Evolutionary conservation across 176 grass and related monocot species (phyloP).

Genomic region (Carex scoparia): DNA sequence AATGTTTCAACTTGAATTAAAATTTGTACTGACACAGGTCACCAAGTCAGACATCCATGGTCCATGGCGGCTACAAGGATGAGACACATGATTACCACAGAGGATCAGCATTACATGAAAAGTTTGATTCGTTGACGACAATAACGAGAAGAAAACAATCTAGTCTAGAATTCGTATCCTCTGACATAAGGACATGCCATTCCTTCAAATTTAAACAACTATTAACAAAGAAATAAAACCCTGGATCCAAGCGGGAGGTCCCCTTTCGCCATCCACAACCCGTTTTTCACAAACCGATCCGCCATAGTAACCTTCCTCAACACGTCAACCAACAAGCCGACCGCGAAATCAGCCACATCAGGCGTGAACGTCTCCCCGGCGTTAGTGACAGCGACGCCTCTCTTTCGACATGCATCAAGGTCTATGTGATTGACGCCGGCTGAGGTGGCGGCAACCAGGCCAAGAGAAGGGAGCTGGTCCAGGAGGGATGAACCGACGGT

Average conservation of each 20-base stretch:
- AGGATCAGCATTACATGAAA: too few species aligned
- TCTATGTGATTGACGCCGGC: slow-evolving; percentile 35
- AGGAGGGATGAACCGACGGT: slow-evolving; percentile 13
- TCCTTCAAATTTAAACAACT: neutral
- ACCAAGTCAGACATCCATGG: too few species aligned
- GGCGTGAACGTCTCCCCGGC: slow-evolving; percentile 23
- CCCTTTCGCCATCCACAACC: slow-evolving; percentile 18
- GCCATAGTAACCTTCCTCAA: slow-evolving; percentile 24
- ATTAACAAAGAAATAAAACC: neutral
- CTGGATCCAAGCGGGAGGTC: slow-evolving; percentile 29
- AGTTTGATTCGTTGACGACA: too few species aligned
- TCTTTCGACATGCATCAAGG: slow-evolving; percentile 31
- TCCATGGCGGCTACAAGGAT: too few species aligned
- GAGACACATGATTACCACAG: too few species aligned
- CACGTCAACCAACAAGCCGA: slow-evolving; percentile 33
- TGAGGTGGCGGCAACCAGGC: slow-evolving; percentile 16
- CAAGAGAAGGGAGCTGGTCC: slow-evolving; percentile 27
- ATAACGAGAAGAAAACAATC: too few species aligned
- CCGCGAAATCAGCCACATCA: slow-evolving; percentile 35
- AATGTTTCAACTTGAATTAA: too few species aligned
- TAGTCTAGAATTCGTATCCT: too few species aligned
- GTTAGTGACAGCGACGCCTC: slow-evolving; percentile 34
- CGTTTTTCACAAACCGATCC: slow-evolving; percentile 24
- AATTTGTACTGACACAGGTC: too few species aligned
- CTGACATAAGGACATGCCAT: too few species aligned